These are phyloP conservation scores for Rosa lucieae DNA, from an alignment of 306 rosid species.

Conservation along the genomic window DNA sequence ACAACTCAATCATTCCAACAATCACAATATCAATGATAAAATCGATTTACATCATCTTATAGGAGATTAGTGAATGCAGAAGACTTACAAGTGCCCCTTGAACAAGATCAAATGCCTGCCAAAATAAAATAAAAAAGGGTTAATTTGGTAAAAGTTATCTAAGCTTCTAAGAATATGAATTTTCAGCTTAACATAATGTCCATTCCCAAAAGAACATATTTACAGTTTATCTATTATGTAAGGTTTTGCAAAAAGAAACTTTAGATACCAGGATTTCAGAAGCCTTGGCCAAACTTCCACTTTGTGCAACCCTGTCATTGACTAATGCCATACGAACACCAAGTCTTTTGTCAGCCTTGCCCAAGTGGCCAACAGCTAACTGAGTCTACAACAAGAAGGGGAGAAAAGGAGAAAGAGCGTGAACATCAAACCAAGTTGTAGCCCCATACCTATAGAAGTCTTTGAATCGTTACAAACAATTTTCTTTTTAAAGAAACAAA, in stretches of 20 bases:
- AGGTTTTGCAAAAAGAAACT: neutral
- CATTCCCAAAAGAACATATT: neutral
- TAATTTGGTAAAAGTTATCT: neutral
- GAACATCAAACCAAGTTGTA: neutral
- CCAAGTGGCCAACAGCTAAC: constrained; percentile 32
- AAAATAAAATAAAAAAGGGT: constrained; percentile 20
- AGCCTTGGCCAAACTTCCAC: constrained; percentile 37
- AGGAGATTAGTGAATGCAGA: constrained; percentile 18
- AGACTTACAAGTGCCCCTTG: constrained; percentile 90
- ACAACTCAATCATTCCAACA: neutral
- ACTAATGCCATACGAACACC: constrained; percentile 61
- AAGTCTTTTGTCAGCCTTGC: constrained; percentile 26
- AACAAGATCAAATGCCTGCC: constrained; percentile 87
- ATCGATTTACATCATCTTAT: constrained; percentile 6
- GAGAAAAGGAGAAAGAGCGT: neutral
- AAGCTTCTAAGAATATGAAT: neutral
- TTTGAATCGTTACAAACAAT: neutral
- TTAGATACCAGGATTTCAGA: constrained; percentile 63
- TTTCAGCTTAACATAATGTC: neutral
- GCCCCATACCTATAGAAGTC: neutral
- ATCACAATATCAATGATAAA: neutral
- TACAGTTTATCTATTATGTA: neutral
- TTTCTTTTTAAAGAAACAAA: neutral
- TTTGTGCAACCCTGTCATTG: constrained; percentile 41
- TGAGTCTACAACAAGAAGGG: constrained; percentile 44